phyloP scores from a whole-genome alignment of 305 asterid genomes.

The Galium porrigens region DNA sequence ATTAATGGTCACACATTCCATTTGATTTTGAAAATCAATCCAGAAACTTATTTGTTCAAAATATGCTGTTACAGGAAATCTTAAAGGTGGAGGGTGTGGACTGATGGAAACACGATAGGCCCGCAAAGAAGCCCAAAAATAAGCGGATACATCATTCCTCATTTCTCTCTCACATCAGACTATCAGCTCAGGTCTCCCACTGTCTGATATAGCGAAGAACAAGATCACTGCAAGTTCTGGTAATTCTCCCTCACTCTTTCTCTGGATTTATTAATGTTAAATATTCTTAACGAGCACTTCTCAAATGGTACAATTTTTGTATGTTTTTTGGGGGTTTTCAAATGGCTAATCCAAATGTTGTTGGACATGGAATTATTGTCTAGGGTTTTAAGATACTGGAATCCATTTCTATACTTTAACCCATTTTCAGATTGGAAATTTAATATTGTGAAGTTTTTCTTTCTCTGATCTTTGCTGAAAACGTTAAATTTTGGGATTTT shows the following conservation, averaged over 20 bases:
- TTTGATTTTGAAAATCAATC: too few relatives aligned
- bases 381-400: constrained; percentile 25
- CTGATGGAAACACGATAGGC: background rate
- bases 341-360: constrained; percentile 1
- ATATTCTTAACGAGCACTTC: background rate
- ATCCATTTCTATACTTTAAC: background rate
- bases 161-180: background rate
- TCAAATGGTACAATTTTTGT: background rate
- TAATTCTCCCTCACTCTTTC: background rate
- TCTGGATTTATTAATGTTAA: background rate
- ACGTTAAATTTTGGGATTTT: background rate
- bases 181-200: constrained; percentile 3
- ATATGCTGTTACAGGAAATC: too few relatives aligned
- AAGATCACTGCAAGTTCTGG: constrained; percentile 10
- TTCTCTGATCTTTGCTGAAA: background rate
- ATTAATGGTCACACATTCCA: too few relatives aligned
- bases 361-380: constrained; percentile 7
- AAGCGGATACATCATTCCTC: background rate
- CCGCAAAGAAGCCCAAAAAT: background rate
- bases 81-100: too few relatives aligned
- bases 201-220: background rate
- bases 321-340: background rate
- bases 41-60: too few relatives aligned
- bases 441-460: background rate
- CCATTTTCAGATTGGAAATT: background rate